phyloP scores from a whole-genome alignment of 1,284 basidiomycete genomes.

The Ganoderma boninense region DNA sequence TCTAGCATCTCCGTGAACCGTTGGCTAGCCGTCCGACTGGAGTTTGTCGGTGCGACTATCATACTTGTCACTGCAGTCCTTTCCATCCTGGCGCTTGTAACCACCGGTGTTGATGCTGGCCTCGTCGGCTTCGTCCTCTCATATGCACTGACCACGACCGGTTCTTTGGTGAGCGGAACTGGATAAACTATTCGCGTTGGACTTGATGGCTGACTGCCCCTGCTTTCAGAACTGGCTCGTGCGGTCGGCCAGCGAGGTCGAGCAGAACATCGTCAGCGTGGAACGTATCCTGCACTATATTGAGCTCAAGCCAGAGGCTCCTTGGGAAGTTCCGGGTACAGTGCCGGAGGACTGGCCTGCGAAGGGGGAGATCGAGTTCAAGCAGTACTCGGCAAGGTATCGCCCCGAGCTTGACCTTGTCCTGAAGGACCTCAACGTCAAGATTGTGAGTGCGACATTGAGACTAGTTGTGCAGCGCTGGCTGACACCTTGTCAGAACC shows the following conservation, averaged over 20 bases:
- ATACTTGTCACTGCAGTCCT: slow-evolving; percentile 80
- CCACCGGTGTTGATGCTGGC: slow-evolving; percentile 85
- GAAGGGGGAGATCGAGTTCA: slow-evolving; percentile 82
- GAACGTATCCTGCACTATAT: slow-evolving; percentile 82
- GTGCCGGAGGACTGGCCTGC: slow-evolving; percentile 82
- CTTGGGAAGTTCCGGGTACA: slow-evolving; percentile 72
- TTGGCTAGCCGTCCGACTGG: slow-evolving; percentile 83
- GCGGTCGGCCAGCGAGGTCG: slow-evolving; percentile 88
- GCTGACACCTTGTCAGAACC: slow-evolving; percentile 51
- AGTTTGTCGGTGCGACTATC: slow-evolving; percentile 85
- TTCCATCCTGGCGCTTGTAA: slow-evolving; percentile 75
- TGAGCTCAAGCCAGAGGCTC: slow-evolving; percentile 80
- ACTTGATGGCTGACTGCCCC: background rate
- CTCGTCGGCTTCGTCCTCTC: slow-evolving; percentile 92
- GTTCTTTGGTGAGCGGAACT: slow-evolving; percentile 61
- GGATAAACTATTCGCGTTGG: background rate
- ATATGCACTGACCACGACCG: slow-evolving; percentile 86
- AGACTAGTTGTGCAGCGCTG: background rate
- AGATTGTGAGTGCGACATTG: slow-evolving; percentile 53
- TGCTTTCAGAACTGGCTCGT: slow-evolving; percentile 86
- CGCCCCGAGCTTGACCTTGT: slow-evolving; percentile 83
- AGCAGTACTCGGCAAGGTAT: slow-evolving; percentile 85
- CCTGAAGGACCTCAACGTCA: slow-evolving; percentile 77
- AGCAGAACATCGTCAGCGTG: slow-evolving; percentile 93
- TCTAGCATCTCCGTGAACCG: slow-evolving; percentile 75